Evolutionary conservation across 495 filamentous ascomycete species (phyloP).

Genomic region (Penicillium cosmopolitanum): DNA sequence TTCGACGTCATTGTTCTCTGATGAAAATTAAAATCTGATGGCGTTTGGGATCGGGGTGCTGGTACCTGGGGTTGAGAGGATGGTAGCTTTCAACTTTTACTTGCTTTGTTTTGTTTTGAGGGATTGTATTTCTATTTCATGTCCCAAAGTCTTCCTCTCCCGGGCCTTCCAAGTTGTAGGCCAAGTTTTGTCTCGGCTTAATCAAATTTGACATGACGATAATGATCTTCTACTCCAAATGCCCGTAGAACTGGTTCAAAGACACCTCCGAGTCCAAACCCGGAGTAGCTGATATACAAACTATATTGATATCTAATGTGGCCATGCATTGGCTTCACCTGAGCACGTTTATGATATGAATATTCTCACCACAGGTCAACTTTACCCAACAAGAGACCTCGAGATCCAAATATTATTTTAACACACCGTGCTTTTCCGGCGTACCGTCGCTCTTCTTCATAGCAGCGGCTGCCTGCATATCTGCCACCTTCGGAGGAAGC

Average conservation of each 20-base stretch:
- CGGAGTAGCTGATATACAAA: too few species aligned
- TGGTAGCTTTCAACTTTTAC: neutral
- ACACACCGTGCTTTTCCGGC: neutral
- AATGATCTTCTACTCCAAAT: neutral
- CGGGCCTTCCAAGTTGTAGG: too few species aligned
- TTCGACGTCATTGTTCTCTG: too few species aligned
- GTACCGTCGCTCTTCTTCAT: conserved; percentile 43
- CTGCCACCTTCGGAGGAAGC: conserved; percentile 85
- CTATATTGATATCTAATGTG: too few species aligned
- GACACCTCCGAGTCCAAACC: too few species aligned
- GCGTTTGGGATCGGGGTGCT: neutral
- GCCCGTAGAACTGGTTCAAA: too few species aligned
- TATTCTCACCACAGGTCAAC: too few species aligned
- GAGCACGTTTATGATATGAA: too few species aligned
- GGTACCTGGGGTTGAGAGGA: neutral
- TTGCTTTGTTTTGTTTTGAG: neutral
- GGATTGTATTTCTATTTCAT: too few species aligned
- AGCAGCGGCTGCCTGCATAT: conserved; percentile 53
- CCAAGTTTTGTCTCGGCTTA: neutral
- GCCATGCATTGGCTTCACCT: too few species aligned
- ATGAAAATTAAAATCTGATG: neutral
- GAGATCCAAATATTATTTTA: conserved; percentile 9
- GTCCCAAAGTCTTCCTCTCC: too few species aligned
- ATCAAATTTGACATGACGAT: neutral
- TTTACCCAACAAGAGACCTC: neutral